Evolutionary conservation across 441 rosid species (phyloP), one percentile per base, ranked within the genome.

Genomic region (Omphalea diandra): DNA sequence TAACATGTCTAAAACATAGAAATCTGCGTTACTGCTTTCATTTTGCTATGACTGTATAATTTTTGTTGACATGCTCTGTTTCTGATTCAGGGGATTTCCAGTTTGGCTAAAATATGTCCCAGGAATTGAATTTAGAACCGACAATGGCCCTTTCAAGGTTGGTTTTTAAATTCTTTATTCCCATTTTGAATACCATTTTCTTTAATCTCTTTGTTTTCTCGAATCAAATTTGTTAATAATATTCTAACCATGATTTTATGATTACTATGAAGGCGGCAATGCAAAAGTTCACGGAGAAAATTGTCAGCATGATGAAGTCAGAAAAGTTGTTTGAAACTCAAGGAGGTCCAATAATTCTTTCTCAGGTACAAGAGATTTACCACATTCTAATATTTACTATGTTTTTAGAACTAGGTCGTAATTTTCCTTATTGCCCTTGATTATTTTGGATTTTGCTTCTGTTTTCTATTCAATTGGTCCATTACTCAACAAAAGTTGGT

Each of bases 311-410:
- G 93, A 90, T 92, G 98, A 89, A 92, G 83, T 85, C 88, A 44
- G 97, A 92, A 74, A 77, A 85, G 67, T 77, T 94, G 35, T 94
- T 82, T 74, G 91, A 89, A 84, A 78, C 93, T 24, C 98, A 92
- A 77, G 99, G 99, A 4, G 98, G 99, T 56, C 99, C 99, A 65
- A 90, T 94, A 47, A 94, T 94, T 76, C 86, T 92, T 43, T 90
- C 99, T 47, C 97, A 94, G 94, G 96, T 94, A 75, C 56, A 73
- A 46, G 67, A 70, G 14, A 27, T 43, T 22, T 17, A n/a, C 20
- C 29, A 44, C 56, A 31, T 12, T 32, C 36, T 4, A 31, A 14
- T 31, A 27, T 53, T 27, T 31, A 41, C 20, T 20, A 8, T 56
- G 17, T 12, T 46, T 70, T 24, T 73, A 14, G 35, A 62, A 65